These are phyloP conservation scores for Vigna mungo DNA, from an alignment of 306 rosid species.

Conservation along the genomic window DNA sequence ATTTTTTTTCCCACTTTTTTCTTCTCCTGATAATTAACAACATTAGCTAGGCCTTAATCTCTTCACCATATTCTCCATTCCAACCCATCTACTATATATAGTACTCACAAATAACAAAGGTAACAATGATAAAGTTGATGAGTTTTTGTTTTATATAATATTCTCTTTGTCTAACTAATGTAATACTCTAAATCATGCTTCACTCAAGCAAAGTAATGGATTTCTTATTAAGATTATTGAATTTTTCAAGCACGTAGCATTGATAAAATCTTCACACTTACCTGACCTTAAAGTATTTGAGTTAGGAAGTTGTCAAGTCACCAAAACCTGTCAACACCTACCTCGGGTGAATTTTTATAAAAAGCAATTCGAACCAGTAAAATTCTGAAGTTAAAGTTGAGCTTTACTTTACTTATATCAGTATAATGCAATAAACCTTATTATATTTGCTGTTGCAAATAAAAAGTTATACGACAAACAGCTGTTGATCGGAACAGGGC, in stretches of 20 bases:
- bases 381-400: not conserved
- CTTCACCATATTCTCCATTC: conserved; percentile 1
- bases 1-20: not conserved
- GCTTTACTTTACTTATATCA: not conserved
- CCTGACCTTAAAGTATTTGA: not conserved
- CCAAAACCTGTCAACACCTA: no score
- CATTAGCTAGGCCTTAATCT: not conserved
- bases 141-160: no score
- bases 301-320: not conserved
- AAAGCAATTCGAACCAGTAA: not conserved
- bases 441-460: no score
- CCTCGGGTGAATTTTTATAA: not conserved
- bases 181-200: no score
- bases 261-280: not conserved
- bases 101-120: not conserved
- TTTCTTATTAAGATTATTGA: no score
- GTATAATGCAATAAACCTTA: no score
- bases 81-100: not conserved
- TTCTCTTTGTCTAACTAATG: no score
- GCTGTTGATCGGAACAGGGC: no score
- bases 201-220: no score
- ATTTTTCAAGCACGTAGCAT: not conserved
- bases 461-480: no score
- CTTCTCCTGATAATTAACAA: not conserved
- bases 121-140: no score